These are phyloP conservation scores for Pseudogymnoascus sp. DNA, from an alignment of 2,329 filamentous ascomycete species.

Conservation along the genomic window DNA sequence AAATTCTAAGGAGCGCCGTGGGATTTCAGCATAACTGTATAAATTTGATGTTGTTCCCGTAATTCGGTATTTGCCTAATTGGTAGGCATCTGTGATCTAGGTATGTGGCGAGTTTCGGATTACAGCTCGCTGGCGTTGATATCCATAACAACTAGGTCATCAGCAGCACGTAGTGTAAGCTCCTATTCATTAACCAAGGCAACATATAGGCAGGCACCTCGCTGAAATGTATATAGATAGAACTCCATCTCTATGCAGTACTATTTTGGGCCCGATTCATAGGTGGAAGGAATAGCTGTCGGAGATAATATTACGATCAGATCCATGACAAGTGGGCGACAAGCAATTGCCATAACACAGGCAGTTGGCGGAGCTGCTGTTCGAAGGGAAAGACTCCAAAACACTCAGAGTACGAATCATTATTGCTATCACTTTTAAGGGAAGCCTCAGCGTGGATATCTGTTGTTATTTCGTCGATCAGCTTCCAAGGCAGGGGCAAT, in stretches of 20 bases:
- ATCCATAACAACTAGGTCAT: neutral
- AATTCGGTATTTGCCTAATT: too few species aligned
- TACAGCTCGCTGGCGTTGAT: neutral
- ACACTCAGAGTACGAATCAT: slow-evolving; percentile 19
- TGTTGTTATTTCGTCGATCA: slow-evolving; percentile 11
- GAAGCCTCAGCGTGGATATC: slow-evolving; percentile 14
- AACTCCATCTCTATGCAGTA: neutral
- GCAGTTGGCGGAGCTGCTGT: slow-evolving; percentile 18
- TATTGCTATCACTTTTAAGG: slow-evolving; percentile 17
- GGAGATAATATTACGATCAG: slow-evolving; percentile 29
- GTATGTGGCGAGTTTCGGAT: too few species aligned
- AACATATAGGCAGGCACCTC: neutral
- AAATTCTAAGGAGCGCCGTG: neutral
- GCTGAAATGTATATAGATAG: neutral
- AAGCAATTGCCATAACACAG: neutral
- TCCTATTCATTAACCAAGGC: neutral
- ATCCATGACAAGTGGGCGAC: slow-evolving; percentile 31
- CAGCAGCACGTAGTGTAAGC: neutral
- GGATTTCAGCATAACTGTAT: neutral
- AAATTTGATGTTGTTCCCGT: too few species aligned
- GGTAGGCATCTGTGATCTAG: too few species aligned
- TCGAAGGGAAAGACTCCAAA: slow-evolving; percentile 19
- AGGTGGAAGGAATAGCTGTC: slow-evolving; percentile 23
- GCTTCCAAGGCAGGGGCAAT: neutral
- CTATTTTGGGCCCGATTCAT: neutral